Conservation (phyloP, 2,329 filamentous ascomycete species). For the Botryotinia calthae region DNA sequence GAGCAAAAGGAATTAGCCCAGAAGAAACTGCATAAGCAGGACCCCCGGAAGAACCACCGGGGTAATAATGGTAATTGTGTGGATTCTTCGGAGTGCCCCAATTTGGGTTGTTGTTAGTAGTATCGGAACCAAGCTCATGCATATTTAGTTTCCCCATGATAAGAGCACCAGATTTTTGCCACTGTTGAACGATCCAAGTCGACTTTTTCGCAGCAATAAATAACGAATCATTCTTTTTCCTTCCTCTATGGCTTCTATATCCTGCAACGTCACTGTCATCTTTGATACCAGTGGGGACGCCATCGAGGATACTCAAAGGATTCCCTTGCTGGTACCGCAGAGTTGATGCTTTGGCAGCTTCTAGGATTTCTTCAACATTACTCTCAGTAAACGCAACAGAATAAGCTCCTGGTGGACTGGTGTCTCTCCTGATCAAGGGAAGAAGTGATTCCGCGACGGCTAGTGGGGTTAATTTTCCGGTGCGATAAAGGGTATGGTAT, state of each 20-base stretch:
- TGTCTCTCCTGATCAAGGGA: slow-evolving; percentile 63
- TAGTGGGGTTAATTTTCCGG: slow-evolving; percentile 67
- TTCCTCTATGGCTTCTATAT: slow-evolving; percentile 65
- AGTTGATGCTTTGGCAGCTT: slow-evolving; percentile 71
- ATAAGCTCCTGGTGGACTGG: slow-evolving; percentile 55
- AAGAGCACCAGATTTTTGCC: slow-evolving; percentile 68
- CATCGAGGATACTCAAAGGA: slow-evolving; percentile 69
- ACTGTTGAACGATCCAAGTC: slow-evolving; percentile 68
- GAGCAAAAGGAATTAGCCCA: slow-evolving; percentile 59
- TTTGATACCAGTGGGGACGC: slow-evolving; percentile 80
- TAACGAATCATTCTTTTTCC: slow-evolving; percentile 82
- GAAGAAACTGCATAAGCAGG: slow-evolving; percentile 79
- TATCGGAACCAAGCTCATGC: slow-evolving; percentile 79
- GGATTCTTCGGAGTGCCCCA: slow-evolving; percentile 80
- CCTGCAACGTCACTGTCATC: slow-evolving; percentile 77
- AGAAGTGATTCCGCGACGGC: slow-evolving; percentile 70
- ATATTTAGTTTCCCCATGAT: slow-evolving; percentile 79
- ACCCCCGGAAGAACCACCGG: slow-evolving; percentile 88
- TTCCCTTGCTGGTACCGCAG: slow-evolving; percentile 66
- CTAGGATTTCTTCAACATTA: slow-evolving; percentile 59
- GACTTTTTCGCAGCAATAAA: slow-evolving; percentile 64
- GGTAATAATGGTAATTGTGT: slow-evolving; percentile 68
- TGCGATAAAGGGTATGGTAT: slow-evolving; percentile 72
- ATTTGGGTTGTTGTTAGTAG: slow-evolving; percentile 80
- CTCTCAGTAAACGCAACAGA: slow-evolving; percentile 71